Base-by-base conservation (phyloP, 2,329 filamentous ascomycete genomes). In the Periconia sp. region DNA sequence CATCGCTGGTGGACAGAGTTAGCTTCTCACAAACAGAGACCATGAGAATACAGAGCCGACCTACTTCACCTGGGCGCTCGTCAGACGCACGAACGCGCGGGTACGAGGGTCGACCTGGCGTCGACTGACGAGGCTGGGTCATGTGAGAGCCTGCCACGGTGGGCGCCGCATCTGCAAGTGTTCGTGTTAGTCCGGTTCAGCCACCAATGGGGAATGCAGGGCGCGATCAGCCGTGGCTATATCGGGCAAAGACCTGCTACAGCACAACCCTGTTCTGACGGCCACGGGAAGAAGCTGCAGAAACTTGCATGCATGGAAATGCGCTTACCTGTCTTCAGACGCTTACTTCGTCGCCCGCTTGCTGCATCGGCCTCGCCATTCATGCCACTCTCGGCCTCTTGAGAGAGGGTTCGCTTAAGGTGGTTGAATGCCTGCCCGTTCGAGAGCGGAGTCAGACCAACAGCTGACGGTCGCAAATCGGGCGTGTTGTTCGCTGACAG, bases 101-200 rank as follows among this genome's bases (percentile, higher is more conserved):
- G 29, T 75, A 65, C 15, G 50, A 52, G 78, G 46, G 85, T 77
- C 56, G 61, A 50, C 83, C 81, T 13, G 86, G 89, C 12, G 86
- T 85, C 18, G 88, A 86, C 43, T 92, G 89, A 39, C 92, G 88
- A 64, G 95, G 91, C 61, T 92, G 83, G 48, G 89, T 94, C 91
- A 97, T 97, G 73, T 97, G 91, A 38, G 92, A 97, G 40, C 94
- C 94, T 53, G 91, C 91, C 56, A 99, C 90, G 23, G 89, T 96
- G 30, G 92, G 90, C 24, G 79, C 76, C 30, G 72, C 72, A 66
- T 83, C 77, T 72, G 58, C 70, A 74, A 55, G 52, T 40, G 31
- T 44, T 40, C 17, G 32, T 32, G 53, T 60, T 62, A 65, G 65
- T 54, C 50, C 38, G 36, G 30, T 13, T 48, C 35, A 28, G 35